Evolutionary conservation across 805 yeast species (phyloP).

Genomic region (Crinitomyces ghanaensis): DNA sequence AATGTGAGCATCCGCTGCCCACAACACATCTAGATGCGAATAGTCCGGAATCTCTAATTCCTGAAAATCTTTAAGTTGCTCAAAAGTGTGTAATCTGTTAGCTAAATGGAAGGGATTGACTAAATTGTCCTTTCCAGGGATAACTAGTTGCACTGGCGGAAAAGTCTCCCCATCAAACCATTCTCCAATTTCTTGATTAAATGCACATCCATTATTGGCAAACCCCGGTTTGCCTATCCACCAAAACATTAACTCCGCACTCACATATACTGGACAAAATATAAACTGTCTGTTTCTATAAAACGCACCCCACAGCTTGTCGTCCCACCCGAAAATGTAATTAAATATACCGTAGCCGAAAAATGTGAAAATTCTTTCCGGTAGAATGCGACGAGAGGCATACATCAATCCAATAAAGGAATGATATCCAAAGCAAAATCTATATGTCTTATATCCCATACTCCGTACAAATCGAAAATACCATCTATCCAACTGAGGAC

Average conservation of each 20-base stretch:
- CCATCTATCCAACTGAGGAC: conserved; percentile 50
- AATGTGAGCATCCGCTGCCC: conserved; percentile 73
- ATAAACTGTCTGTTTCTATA: conserved; percentile 66
- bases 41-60: conserved; percentile 45
- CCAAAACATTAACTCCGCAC: conserved; percentile 80
- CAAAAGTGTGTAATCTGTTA: conserved; percentile 51
- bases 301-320: conserved; percentile 56
- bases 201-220: conserved; percentile 40
- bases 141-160: conserved; percentile 54
- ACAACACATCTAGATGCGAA: conserved; percentile 81
- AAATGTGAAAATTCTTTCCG: conserved; percentile 45
- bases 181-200: conserved; percentile 36
- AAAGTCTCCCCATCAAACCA: conserved; percentile 31
- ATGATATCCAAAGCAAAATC: conserved; percentile 55
- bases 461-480: conserved; percentile 23
- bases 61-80: conserved; percentile 25
- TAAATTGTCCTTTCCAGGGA: conserved; percentile 62
- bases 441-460: conserved; percentile 18
- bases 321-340: conserved; percentile 81
- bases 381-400: conserved; percentile 39
- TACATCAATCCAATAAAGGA: conserved; percentile 73
- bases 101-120: conserved; percentile 66
- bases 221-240: conserved; percentile 58
- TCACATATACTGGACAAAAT: conserved; percentile 76
- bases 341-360: conserved; percentile 75